Evolutionary conservation across 2,329 filamentous ascomycete species (phyloP), one percentile per base, ranked within the genome.

Genomic region (Penicillium carneum): DNA sequence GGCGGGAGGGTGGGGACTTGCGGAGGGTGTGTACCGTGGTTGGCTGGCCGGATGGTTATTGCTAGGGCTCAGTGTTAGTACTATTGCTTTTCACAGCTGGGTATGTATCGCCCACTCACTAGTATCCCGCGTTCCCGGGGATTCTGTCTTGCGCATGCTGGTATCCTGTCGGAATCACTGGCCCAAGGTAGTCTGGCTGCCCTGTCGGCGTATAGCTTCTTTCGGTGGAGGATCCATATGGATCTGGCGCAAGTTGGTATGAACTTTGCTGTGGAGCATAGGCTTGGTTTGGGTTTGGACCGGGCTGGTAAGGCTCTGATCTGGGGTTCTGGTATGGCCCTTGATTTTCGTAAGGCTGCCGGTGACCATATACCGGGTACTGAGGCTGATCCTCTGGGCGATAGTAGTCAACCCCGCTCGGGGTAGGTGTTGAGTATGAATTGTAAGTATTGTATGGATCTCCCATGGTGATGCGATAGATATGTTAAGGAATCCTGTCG

Each of bases 381-480:
- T 70, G 65, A 61, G 68, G 62, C 33, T 70, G 67, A 23, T 66
- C 66, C 16, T 73, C 69, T 6, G 69, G 67, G 29, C 71, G 68
- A 50, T 73, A 72, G 61, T 68, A 70, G 42, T 61, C 45, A 38
- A 66, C 61, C 16, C 62, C 67, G 46, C 65, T 66, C 9, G 68
- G 69, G 11, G 66, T 71, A 46, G 73, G 63, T 54, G 72, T 59
- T 58, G 69, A 53, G 57, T 72, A 70, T 54, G 66, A 62, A 45
- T 65, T 57, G 38, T 79, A 72, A 43, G 80, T 76, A 64, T 83
- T 79, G 77, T 85, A 84, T 39, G 82, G 82, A 61, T 82, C 82
- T 16, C 83, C 84, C 84, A 85, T 86, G 59, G 39, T 74, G 65
- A 47, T 36, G 47, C 52, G 39, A 41, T 36, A 26, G 20, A 23